Conservation (phyloP, 1,284 basidiomycete genomes). For the Austroboletus rostrupii region DNA sequence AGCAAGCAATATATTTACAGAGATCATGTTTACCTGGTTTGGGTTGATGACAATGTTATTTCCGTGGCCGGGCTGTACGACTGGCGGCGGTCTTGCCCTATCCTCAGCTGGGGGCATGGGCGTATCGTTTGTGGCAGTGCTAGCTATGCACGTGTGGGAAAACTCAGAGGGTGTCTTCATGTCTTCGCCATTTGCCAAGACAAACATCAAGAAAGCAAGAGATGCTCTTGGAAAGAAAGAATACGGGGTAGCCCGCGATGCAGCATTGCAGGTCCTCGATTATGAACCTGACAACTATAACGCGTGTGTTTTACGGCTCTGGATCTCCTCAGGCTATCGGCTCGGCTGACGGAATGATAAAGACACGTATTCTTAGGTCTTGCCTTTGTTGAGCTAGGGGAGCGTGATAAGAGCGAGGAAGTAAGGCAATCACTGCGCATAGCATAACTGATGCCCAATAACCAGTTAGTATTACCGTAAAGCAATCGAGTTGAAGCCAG, state of each 20-base stretch:
- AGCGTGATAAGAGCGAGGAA: conserved; percentile 75
- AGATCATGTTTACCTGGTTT: conserved; percentile 19
- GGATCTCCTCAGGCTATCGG: background rate
- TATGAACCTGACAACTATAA: conserved; percentile 78
- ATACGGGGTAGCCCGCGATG: conserved; percentile 64
- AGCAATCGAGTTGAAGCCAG: conserved; percentile 63
- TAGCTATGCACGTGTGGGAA: background rate
- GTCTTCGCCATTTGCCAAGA: conserved; percentile 50
- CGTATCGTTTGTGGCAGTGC: background rate
- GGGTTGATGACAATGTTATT: conserved; percentile 74
- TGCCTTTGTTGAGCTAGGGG: conserved; percentile 68
- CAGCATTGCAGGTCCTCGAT: conserved; percentile 61
- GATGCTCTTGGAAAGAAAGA: conserved; percentile 76
- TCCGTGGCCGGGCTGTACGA: conserved; percentile 63
- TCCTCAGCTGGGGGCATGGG: conserved; percentile 12
- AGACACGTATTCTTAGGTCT: conserved; percentile 80
- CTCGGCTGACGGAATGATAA: conserved; percentile 30
- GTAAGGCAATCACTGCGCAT: conserved; percentile 41
- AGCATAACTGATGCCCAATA: conserved; percentile 17
- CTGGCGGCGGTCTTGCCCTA: conserved; percentile 45
- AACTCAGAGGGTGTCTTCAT: background rate
- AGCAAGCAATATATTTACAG: background rate
- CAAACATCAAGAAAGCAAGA: conserved; percentile 78
- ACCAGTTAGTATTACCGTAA: conserved; percentile 63
- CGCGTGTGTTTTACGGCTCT: conserved; percentile 51